Percentiles rank a stretch among this genome's conserved stretches.
These are phyloP conservation scores for Fusarium sp. DNA, from an alignment of 2,329 filamentous ascomycete species.

Conservation along the genomic window DNA sequence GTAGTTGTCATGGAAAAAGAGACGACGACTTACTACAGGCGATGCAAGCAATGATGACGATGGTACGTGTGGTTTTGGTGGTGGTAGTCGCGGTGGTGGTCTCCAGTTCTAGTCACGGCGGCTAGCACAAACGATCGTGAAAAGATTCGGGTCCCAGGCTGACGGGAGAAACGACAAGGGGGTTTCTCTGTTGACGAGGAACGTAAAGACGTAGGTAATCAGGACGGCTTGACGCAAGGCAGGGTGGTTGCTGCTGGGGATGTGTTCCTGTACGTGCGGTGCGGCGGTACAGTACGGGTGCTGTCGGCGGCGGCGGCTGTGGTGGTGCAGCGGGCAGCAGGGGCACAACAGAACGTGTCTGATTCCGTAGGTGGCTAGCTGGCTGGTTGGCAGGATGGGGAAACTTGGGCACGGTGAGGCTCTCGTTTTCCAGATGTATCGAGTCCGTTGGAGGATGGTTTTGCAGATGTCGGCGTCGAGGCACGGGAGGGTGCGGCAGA, in stretches of 20 bases:
- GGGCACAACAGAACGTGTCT: conserved; percentile 30
- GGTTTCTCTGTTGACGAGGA: conserved; percentile 22
- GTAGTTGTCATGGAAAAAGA: conserved; percentile 4
- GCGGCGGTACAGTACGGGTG: conserved; percentile 31
- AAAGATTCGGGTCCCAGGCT: conserved; percentile 23
- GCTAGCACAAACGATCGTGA: conserved; percentile 41
- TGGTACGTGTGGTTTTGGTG: conserved; percentile 26
- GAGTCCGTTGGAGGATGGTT: conserved; percentile 26
- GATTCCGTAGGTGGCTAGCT: conserved; percentile 6
- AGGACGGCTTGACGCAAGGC: conserved; percentile 25
- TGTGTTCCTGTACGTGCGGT: conserved; percentile 36
- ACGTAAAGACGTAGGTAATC: conserved; percentile 25
- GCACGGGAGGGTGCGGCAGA: conserved; percentile 18
- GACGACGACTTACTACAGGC: conserved; percentile 32
- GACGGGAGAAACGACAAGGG: conserved; percentile 31
- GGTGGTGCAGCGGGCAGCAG: conserved; percentile 40
- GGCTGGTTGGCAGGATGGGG: background rate
- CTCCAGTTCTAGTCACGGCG: conserved; percentile 36
- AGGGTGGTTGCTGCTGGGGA: conserved; percentile 33
- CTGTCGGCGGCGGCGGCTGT: conserved; percentile 35
- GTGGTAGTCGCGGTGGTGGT: conserved; percentile 34
- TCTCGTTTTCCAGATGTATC: conserved; percentile 28
- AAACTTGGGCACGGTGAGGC: conserved; percentile 26
- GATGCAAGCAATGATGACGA: conserved; percentile 38
- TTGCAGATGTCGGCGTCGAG: conserved; percentile 31